Base-by-base conservation (phyloP, 1,139 yeast genomes). In the Protomyces inouyei region DNA sequence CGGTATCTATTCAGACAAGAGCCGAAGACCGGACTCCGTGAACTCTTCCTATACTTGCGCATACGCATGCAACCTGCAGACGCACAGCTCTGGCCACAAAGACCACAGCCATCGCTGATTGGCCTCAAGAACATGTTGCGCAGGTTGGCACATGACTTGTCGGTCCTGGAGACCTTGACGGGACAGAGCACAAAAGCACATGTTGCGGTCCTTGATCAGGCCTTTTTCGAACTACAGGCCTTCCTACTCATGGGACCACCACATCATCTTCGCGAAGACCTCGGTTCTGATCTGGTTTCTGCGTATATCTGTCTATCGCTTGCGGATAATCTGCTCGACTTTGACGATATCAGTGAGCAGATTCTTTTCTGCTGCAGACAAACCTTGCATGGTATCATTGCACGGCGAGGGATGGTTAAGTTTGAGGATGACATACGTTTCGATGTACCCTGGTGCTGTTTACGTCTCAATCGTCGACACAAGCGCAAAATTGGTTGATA, bases 81-180 rank as follows among this genome's bases (percentile, higher is more conserved):
- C 35, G 57, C 63, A 10, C 43, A 52, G 3, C 16, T 59, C 21
- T 59, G 63, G 63, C 57, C 63, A 8, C 52, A 56, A 23, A 51
- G 63, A 16, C 63, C 63, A 6, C 35, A 21, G 12, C 53, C 54
- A 6, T 52, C 63, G 14, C 25, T 59, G 18, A 46, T 59, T n/a
- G 63, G 63, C 10, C 57, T 59, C 53, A 59, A 59, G 28, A 59
- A 59, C 23, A 36, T 38, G 28, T 40, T 59, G 4, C 57, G 46
- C 8, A 37, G 63, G 16, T 51, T 59, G 21, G 52, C 57, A 2
- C 54, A 55, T 14, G 63, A 59, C 36, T 52, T 59, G 28, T 48
- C 52, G 16, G 54, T 48, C 28, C 16, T 59, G 14, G 57, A 59
- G 32, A 35, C 28, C 6, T 35, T 52, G 25, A 52, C 56, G 43